Percentiles rank a stretch among this genome's conserved stretches.
Evolutionary conservation across 129 eudicot species (phyloP).

Genomic region (Flaveria sonorensis): DNA sequence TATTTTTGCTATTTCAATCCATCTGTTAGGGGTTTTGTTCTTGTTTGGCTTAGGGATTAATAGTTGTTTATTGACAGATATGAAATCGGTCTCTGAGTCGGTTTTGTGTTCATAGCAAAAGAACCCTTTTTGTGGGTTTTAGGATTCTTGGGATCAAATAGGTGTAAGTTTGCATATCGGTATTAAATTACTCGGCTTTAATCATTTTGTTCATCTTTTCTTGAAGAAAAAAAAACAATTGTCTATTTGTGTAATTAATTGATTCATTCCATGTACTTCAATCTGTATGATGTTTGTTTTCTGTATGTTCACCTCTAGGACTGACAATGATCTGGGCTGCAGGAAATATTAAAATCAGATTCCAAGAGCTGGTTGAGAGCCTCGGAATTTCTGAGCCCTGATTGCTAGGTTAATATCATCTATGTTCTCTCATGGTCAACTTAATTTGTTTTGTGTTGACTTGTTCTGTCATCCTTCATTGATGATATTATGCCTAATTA

Average conservation of each 20-base stretch:
- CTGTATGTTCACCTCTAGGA: conserved; percentile 26
- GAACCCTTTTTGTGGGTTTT: no score
- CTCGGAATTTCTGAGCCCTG: conserved; percentile 65
- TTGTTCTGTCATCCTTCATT: neutral
- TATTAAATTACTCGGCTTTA: no score
- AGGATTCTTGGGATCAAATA: no score
- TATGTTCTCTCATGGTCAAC: conserved; percentile 46
- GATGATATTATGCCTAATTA: conserved; percentile 13
- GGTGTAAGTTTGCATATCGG: no score
- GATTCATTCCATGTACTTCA: neutral
- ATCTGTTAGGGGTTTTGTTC: neutral
- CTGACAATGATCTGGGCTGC: conserved; percentile 83
- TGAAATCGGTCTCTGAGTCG: neutral
- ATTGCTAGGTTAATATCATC: conserved; percentile 65
- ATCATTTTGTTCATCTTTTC: no score
- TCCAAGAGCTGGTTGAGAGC: conserved; percentile 90
- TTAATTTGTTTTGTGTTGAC: conserved; percentile 21
- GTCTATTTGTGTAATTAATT: no score
- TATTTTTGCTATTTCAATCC: neutral
- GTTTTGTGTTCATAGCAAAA: neutral
- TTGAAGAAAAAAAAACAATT: no score
- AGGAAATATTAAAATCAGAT: conserved; percentile 58
- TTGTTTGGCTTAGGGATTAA: neutral
- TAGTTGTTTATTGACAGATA: neutral
- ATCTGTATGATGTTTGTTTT: conserved; percentile 11